Conservation (phyloP, 2,329 filamentous ascomycete species). For the Hawksworthiomyces lignivorus region DNA sequence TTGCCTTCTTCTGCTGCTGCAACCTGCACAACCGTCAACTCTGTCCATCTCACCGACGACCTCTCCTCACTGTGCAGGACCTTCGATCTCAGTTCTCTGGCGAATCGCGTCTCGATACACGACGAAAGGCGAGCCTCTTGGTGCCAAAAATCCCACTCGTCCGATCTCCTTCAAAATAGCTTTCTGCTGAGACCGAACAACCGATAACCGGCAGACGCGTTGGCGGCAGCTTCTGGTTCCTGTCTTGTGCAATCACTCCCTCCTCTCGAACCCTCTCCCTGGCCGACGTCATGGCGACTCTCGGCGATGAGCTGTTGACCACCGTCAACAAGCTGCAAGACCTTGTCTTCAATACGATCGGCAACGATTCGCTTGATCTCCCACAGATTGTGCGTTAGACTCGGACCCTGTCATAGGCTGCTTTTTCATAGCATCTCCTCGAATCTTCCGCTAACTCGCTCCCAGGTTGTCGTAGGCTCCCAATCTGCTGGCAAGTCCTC, state of each 20-base stretch:
- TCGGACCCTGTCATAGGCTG: no score
- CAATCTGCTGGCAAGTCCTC: constrained; percentile 98
- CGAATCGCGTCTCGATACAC: no score
- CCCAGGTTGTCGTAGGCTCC: constrained; percentile 91
- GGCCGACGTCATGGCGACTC: constrained; percentile 66
- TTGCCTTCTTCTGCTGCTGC: no score
- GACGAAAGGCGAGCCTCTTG: no score
- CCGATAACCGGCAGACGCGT: background rate
- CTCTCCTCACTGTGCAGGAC: no score
- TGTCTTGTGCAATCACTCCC: background rate
- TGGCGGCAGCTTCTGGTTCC: background rate
- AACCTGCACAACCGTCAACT: no score
- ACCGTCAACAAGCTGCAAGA: constrained; percentile 99
- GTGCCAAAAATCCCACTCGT: no score
- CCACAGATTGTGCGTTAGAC: constrained; percentile 89
- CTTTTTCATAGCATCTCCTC: constrained; percentile 1
- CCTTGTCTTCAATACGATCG: constrained; percentile 98
- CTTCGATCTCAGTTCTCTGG: no score
- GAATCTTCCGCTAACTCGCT: constrained; percentile 10
- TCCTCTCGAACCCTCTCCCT: background rate
- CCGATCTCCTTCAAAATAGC: no score
- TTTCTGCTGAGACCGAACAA: background rate
- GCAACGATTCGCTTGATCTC: constrained; percentile 93
- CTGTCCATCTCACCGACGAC: no score
- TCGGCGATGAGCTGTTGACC: constrained; percentile 89